These are phyloP conservation scores for Heteromeles arbutifolia DNA, from an alignment of 306 rosid species.

Conservation along the genomic window DNA sequence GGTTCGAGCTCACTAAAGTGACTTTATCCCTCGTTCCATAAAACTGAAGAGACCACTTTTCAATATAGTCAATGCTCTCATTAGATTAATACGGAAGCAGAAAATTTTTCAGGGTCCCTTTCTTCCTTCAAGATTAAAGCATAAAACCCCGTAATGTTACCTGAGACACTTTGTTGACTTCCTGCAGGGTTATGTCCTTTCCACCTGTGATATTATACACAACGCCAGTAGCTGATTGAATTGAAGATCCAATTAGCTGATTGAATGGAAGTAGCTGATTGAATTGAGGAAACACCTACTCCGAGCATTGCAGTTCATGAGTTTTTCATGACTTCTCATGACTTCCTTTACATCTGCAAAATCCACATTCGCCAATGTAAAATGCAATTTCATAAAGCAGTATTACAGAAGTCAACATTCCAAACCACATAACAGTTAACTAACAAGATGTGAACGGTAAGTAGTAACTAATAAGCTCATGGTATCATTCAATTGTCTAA, in stretches of 20 bases:
- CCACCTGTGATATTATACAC: slow-evolving; percentile 98
- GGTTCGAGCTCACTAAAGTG: too few species aligned
- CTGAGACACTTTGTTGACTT: slow-evolving; percentile 97
- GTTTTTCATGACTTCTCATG: slow-evolving; percentile 94
- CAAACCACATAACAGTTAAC: background rate
- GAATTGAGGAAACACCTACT: slow-evolving; percentile 93
- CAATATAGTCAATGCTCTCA: too few species aligned
- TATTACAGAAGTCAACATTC: background rate
- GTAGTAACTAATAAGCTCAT: background rate
- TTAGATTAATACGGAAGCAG: too few species aligned
- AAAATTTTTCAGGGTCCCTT: too few species aligned
- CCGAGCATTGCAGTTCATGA: slow-evolving; percentile 99
- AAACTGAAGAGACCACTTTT: too few species aligned
- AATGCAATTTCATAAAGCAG: background rate
- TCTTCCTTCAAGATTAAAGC: too few species aligned
- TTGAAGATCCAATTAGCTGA: slow-evolving; percentile 93
- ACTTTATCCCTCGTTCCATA: too few species aligned
- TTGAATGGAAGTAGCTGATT: slow-evolving; percentile 96
- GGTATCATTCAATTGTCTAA: background rate
- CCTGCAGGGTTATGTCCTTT: slow-evolving; percentile 96
- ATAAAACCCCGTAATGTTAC: slow-evolving; percentile 30
- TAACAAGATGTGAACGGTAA: background rate
- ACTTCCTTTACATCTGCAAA: slow-evolving; percentile 99
- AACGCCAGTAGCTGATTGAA: slow-evolving; percentile 95
- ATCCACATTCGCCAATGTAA: slow-evolving; percentile 53